Evolutionary conservation across 768 basidiomycete species (phyloP).

Genomic region (Thelephora ganbajun): DNA sequence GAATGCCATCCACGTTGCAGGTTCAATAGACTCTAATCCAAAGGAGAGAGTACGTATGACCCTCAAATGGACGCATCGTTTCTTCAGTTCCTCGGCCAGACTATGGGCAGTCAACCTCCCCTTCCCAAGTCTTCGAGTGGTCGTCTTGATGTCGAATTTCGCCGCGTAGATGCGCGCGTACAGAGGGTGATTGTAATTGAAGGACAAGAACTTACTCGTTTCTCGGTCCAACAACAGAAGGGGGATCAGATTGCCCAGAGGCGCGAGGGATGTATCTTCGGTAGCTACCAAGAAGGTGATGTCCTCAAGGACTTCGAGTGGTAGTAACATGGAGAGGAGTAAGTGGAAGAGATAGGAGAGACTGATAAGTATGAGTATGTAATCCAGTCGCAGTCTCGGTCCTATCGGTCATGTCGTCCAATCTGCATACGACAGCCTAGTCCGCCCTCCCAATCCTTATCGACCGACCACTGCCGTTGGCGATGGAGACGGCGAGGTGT

Average conservation of each 20-base stretch:
- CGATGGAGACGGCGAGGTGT: too few species aligned
- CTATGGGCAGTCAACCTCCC: slow-evolving; percentile 24
- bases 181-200: slow-evolving; percentile 44
- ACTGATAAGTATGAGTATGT: too few species aligned
- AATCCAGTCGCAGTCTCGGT: too few species aligned
- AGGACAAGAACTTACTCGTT: slow-evolving; percentile 35
- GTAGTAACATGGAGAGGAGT: slow-evolving; percentile 22
- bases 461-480: too few species aligned
- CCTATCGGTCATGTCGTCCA: too few species aligned
- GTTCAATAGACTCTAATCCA: slow-evolving; percentile 19
- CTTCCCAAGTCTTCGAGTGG: slow-evolving; percentile 33
- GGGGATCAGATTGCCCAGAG: slow-evolving; percentile 43
- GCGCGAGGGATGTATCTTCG: slow-evolving; percentile 32
- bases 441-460: too few species aligned
- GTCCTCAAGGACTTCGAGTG: slow-evolving; percentile 67
- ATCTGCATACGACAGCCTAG: too few species aligned
- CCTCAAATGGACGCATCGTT: slow-evolving; percentile 44
- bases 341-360: too few species aligned
- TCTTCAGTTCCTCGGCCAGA: slow-evolving; percentile 49
- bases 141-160: slow-evolving; percentile 52
- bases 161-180: slow-evolving; percentile 55
- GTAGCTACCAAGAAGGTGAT: slow-evolving; percentile 58
- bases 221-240: slow-evolving; percentile 37
- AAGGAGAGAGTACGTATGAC: slow-evolving; percentile 27
- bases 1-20: slow-evolving; percentile 55